These are phyloP conservation scores for Citrus mangshanensis DNA, from an alignment of 345 rosid genomes.

Conservation along the genomic window DNA sequence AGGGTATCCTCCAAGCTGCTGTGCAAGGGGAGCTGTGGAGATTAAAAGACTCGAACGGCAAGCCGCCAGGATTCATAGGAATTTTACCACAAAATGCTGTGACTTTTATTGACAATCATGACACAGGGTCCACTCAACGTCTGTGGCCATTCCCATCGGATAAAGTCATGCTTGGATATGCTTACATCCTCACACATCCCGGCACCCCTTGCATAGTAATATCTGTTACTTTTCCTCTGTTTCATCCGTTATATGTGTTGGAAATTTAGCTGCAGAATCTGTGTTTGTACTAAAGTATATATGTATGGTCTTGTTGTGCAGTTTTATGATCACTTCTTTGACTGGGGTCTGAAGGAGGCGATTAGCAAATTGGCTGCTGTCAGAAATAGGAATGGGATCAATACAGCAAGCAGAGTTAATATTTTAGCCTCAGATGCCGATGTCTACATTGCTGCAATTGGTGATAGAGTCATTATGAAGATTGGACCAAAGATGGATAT, in stretches of 20 bases:
- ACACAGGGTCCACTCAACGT: constrained; percentile 62
- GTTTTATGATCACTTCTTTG: constrained; percentile 84
- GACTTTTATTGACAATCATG: constrained; percentile 85
- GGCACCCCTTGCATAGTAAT: constrained; percentile 75
- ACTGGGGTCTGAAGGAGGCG: constrained; percentile 57
- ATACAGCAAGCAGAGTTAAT: constrained; percentile 40
- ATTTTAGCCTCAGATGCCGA: constrained; percentile 61
- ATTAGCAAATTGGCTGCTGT: constrained; percentile 45
- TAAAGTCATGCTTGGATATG: constrained; percentile 84
- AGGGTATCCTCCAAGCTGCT: constrained; percentile 73
- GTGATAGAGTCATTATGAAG: constrained; percentile 64
- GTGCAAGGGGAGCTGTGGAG: constrained; percentile 81
- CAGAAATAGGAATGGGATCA: constrained; percentile 45
- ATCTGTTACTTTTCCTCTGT: neutral
- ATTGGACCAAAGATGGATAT: constrained; percentile 72
- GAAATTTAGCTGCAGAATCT: no score
- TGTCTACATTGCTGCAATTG: constrained; percentile 64
- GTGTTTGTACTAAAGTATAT: no score
- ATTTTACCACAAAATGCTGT: constrained; percentile 66
- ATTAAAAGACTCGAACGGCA: constrained; percentile 66
- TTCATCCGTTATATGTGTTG: no score
- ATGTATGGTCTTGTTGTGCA: constrained; percentile 17
- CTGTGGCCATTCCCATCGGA: constrained; percentile 76
- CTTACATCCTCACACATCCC: constrained; percentile 88
- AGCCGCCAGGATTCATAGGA: constrained; percentile 84